A percentile compares a stretch with the other conserved stretches of the same genome.
phyloP scores from a whole-genome alignment of 164 flowering plant species.

The Sextonia rubra region DNA sequence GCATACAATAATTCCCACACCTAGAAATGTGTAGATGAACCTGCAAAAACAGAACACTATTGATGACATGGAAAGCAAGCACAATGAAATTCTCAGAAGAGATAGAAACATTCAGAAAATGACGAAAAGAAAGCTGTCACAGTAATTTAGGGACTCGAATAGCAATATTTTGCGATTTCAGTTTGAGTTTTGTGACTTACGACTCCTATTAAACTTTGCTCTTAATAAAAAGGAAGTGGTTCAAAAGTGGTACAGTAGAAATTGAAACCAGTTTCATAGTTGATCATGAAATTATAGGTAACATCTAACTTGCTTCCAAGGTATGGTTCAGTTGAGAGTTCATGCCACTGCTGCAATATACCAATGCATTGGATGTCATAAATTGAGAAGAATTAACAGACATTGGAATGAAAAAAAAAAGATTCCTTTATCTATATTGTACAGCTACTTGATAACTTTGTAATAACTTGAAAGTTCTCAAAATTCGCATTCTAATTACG shows the following conservation, averaged over 20 bases:
- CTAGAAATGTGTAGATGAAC: conserved; percentile 49
- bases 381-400: not conserved
- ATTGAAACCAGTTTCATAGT: no score
- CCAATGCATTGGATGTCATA: not conserved
- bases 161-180: not conserved
- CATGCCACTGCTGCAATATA: not conserved
- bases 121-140: not conserved
- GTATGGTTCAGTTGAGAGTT: not conserved
- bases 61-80: not conserved
- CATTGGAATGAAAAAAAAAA: not conserved
- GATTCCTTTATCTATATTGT: not conserved
- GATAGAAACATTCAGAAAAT: no score
- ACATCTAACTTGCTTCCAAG: not conserved
- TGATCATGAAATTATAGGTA: not conserved
- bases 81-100: not conserved
- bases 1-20: conserved; percentile 44
- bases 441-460: not conserved
- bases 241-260: no score
- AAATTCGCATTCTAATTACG: not conserved
- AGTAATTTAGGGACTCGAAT: not conserved
- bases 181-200: not conserved
- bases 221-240: not conserved
- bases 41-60: conserved; percentile 23
- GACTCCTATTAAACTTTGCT: not conserved
- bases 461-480: not conserved